Conservation (phyloP, 1,284 basidiomycete genomes). For the Schizophyllum amplum region DNA sequence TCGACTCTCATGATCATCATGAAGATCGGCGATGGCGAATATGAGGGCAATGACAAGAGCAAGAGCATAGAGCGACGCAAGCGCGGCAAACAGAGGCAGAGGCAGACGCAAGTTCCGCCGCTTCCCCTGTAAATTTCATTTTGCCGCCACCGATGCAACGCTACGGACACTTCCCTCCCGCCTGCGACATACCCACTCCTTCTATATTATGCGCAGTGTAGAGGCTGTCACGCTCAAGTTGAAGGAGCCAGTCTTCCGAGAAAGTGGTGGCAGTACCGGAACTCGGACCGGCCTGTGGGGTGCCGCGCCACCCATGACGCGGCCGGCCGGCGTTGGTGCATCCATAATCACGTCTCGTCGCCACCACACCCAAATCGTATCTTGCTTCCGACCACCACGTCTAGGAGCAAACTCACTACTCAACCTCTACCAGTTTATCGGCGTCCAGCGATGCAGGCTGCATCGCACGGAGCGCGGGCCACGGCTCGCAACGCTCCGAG, state of each 20-base stretch:
- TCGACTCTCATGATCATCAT: slow-evolving; percentile 56
- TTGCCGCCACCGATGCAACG: no score
- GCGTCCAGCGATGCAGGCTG: slow-evolving; percentile 37
- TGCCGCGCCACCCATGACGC: neutral
- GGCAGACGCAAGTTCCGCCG: neutral
- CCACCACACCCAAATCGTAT: neutral
- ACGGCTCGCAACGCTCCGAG: slow-evolving; percentile 24
- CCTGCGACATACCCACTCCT: no score
- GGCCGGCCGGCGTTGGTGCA: neutral
- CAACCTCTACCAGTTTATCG: neutral
- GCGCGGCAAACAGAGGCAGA: slow-evolving; percentile 14
- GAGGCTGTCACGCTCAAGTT: no score
- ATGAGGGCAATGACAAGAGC: slow-evolving; percentile 24
- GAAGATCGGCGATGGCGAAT: slow-evolving; percentile 50
- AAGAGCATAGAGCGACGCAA: slow-evolving; percentile 22
- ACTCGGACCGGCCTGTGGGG: no score
- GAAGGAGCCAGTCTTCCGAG: no score
- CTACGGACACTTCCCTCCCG: no score
- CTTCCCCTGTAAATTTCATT: no score
- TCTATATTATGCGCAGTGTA: no score
- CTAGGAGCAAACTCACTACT: neutral
- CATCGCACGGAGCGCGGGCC: slow-evolving; percentile 42
- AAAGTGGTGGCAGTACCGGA: no score
- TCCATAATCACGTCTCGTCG: neutral
- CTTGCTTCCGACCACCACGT: slow-evolving; percentile 12